Base-by-base conservation (phyloP, 352 stramenopile species). In the Globisporangium carolinianum region DNA sequence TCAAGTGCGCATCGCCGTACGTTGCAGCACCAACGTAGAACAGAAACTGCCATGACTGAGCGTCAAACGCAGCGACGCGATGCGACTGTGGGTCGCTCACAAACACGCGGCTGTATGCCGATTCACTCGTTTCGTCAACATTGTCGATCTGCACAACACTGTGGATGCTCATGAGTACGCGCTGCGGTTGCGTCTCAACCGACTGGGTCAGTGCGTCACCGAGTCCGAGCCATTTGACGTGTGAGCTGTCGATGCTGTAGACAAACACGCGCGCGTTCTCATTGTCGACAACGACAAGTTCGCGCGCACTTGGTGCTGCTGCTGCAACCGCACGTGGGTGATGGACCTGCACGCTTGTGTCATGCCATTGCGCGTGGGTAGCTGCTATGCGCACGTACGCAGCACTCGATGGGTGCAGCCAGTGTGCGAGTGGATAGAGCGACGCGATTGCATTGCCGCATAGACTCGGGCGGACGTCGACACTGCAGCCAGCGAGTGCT, bases 51-150 rank as follows among this genome's bases (percentile, higher is more conserved):
- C 32, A 42, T 6, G 54, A 47, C 12, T 41, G 55, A 0, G 52
- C 51, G 15, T 78, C 65, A 12, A 84, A 58, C 3, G 82, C 75
- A 11, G 61, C 74, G 8, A 91, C 51, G 17, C 81, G 75, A 15
- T 89, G 78, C 9, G 76, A 72, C 7, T 68, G 47, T 6, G 76
- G 65, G 47, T 91, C 81, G 38, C 74, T 89, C 8, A 87, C 61
- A 38, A 69, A 86, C 3, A 84, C 10, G 7, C 45, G 17, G 18
- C 62, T 61, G 24, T 58, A 15, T 8, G 12, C 10, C 4, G 17
- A n/a, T 55, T 9, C 11, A 17, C 7, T 52, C n/a, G 5, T 5
- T 35, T 24, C 50, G 1, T 46, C 24, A 14, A 15, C 8, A 12
- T 42, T 18, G 24, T 47, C 51, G 0, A 75, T 38, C 36, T 73